A percentile compares a stretch with the other conserved stretches of the same genome.
phyloP scores from a whole-genome alignment of 2,329 filamentous ascomycete species.

The Clonostachys chloroleuca region DNA sequence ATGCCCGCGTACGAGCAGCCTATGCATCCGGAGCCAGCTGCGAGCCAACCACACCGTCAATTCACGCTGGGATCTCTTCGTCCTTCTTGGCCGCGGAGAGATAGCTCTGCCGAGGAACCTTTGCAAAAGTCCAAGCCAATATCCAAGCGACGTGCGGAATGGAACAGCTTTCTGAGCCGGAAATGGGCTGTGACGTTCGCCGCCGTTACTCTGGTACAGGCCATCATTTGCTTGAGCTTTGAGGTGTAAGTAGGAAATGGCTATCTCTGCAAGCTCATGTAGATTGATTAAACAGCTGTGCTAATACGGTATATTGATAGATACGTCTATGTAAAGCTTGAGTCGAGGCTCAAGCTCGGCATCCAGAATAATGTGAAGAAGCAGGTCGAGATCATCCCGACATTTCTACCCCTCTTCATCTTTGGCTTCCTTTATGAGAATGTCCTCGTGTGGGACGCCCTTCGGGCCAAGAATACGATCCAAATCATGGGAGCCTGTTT shows the following conservation, averaged over 20 bases:
- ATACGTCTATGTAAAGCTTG: constrained; percentile 87
- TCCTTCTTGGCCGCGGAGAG: no score
- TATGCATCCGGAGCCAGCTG: no score
- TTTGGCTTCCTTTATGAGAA: constrained; percentile 95
- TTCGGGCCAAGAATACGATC: constrained; percentile 95
- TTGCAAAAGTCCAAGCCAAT: no score
- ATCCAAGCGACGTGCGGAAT: no score
- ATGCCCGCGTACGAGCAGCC: no score
- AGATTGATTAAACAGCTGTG: constrained; percentile 3
- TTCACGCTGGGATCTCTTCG: no score
- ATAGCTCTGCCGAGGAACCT: no score
- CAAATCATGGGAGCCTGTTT: constrained; percentile 93
- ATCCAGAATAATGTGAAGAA: constrained; percentile 25
- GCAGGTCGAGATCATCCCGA: constrained; percentile 69
- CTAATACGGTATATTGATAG: constrained; percentile 32
- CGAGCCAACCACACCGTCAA: no score
- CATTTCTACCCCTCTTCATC: constrained; percentile 93
- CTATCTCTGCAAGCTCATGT: background rate
- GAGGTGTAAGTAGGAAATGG: constrained; percentile 65
- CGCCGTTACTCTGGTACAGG: constrained; percentile 68
- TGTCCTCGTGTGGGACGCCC: constrained; percentile 85
- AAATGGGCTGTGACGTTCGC: constrained; percentile 89
- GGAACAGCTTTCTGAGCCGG: constrained; percentile 67
- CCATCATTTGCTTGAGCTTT: constrained; percentile 73
- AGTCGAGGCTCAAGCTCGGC: constrained; percentile 46